Evolutionary conservation across 805 yeast genomes (phyloP).

Genomic region (Debaryomyces castellii): DNA sequence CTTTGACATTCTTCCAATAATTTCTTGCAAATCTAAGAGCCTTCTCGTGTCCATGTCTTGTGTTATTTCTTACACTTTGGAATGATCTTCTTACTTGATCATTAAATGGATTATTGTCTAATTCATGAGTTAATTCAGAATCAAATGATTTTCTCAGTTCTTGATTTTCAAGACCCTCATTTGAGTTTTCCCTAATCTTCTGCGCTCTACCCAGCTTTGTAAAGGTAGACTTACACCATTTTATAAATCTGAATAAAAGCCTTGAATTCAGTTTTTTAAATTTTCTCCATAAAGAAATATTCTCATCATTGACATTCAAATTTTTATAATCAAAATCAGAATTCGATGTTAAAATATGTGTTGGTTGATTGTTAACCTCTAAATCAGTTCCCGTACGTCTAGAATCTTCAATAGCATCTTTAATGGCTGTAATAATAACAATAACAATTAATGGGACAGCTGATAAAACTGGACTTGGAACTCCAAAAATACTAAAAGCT

Average conservation of each 20-base stretch:
- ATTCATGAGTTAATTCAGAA: conserved; percentile 18
- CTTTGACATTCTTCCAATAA: conserved; percentile 70
- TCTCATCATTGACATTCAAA: conserved; percentile 61
- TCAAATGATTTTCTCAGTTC: conserved; percentile 32
- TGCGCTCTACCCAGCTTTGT: conserved; percentile 37
- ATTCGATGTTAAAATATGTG: conserved; percentile 51
- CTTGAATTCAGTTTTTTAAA: conserved; percentile 55
- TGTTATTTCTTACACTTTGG: conserved; percentile 15
- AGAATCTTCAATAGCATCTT: conserved; percentile 81
- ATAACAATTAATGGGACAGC: conserved; percentile 81
- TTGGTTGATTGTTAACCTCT: conserved; percentile 72
- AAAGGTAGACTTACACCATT: conserved; percentile 25
- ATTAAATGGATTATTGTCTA: conserved; percentile 14
- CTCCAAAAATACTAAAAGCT: conserved; percentile 75
- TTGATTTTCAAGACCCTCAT: neutral
- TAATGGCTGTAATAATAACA: conserved; percentile 69
- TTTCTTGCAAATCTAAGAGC: conserved; percentile 30
- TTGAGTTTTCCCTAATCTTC: conserved; percentile 19
- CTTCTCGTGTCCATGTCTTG: conserved; percentile 11
- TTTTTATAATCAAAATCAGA: conserved; percentile 39
- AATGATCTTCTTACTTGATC: conserved; percentile 12
- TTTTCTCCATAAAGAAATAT: conserved; percentile 65
- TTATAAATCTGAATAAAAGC: conserved; percentile 25
- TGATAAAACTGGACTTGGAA: conserved; percentile 70
- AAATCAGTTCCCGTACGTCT: conserved; percentile 69